Evolutionary conservation across 768 basidiomycete species (phyloP), one percentile per base, ranked within the genome.

Genomic region (Trichaptum fuscoviolaceum): DNA sequence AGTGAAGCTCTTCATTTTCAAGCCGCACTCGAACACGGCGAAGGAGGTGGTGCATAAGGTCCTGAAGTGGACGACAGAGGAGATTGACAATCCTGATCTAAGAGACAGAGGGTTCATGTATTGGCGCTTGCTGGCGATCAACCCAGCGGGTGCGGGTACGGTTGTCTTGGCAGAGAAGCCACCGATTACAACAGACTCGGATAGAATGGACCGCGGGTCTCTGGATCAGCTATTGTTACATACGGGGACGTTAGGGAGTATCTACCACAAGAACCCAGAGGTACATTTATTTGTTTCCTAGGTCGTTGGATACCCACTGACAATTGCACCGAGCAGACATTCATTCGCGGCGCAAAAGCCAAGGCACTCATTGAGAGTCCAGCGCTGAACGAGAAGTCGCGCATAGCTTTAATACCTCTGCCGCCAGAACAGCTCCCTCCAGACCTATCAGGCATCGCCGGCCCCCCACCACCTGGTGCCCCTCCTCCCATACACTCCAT

Each of bases 61-160:
- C 7, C 82, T 99, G 58, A 98, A 99, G 74, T 94, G 93, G 90
- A 90, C 95, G 15, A 99, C 97, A 7, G 96, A 99, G 75, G 93
- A 97, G 70, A 88, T 97, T 65, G 97, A 99, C 75, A 99, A 99
- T 74, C 97, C 97, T 8, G 97, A 99, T 80, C 82, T 99, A 24
- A 86, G 97, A 35, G 97, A 99, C 77, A 83, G 97, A 68, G 97
- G 97, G 2, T 99, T 96, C 81, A 99, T 99, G 92, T 99, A 99
- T 78, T 99, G 97, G 97, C 88, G 97, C 52, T 84, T 99, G 79
- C 84, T 99, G 59, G 96, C 96, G 9, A 90, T 95, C 72, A 95
- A 97, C 74, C 95, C 96, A 1, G 79, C 88, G 8, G 89, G 90
- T 0, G 96, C 97, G 7, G 86, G 89, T 52, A 91, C 94, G 69